Evolutionary conservation across 2,329 filamentous ascomycete species (phyloP).

Genomic region (Curvularia sp.): DNA sequence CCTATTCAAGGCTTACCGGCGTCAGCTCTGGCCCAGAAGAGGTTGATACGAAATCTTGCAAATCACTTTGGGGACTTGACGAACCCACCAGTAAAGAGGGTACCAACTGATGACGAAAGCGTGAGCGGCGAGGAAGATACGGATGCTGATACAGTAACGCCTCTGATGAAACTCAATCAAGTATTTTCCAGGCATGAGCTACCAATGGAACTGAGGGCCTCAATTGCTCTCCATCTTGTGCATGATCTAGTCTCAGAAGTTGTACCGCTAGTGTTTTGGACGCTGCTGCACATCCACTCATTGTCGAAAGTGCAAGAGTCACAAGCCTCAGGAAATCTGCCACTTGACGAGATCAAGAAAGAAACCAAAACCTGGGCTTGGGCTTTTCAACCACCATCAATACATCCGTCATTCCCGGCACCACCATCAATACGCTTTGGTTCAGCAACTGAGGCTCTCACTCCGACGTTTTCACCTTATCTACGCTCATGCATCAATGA

Average conservation of each 20-base stretch:
- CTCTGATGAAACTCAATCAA: conserved; percentile 42
- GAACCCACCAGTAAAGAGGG: conserved; percentile 37
- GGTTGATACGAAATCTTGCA: conserved; percentile 39
- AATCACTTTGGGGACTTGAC: conserved; percentile 40
- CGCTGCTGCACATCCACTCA: conserved; percentile 40
- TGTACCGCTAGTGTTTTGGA: conserved; percentile 47
- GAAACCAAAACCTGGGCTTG: conserved; percentile 43
- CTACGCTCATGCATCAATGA: conserved; percentile 45
- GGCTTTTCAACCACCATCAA: conserved; percentile 46
- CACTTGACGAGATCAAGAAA: conserved; percentile 34
- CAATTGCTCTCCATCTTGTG: conserved; percentile 40
- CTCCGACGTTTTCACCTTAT: conserved; percentile 29
- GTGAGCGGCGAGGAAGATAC: conserved; percentile 45
- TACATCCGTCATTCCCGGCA: conserved; percentile 47
- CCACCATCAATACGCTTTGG: conserved; percentile 43
- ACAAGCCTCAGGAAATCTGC: conserved; percentile 16
- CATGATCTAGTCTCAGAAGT: conserved; percentile 40
- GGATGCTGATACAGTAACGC: conserved; percentile 45
- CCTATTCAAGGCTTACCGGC: conserved; percentile 58
- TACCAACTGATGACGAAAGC: conserved; percentile 44
- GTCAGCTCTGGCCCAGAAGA: conserved; percentile 45
- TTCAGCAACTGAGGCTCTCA: conserved; percentile 20
- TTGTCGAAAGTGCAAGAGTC: conserved; percentile 20
- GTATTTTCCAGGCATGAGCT: conserved; percentile 41
- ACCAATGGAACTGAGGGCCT: conserved; percentile 37